Evolutionary conservation across 2,329 filamentous ascomycete species (phyloP).

Genomic region (Fusarium sp.): DNA sequence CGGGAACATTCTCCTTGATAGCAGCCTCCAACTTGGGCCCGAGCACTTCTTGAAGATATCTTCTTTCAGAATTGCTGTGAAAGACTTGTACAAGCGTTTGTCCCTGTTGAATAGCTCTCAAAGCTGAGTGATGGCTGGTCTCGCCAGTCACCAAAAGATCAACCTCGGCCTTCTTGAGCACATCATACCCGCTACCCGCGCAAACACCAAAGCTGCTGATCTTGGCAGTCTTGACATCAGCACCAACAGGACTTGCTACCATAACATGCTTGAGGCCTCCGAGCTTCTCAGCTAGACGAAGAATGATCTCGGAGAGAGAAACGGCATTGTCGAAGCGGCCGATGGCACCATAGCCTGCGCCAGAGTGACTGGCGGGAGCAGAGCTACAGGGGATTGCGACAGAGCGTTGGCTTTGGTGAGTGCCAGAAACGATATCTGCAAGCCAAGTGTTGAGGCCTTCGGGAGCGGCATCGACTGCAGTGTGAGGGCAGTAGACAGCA

Average conservation of each 20-base stretch:
- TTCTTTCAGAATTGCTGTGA: constrained; percentile 92
- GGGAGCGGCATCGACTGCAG: constrained; percentile 87
- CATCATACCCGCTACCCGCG: constrained; percentile 84
- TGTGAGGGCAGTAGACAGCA: constrained; percentile 96
- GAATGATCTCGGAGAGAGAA: constrained; percentile 57
- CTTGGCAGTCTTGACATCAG: constrained; percentile 47
- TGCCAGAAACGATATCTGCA: constrained; percentile 80
- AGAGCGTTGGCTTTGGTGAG: constrained; percentile 51
- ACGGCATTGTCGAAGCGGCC: constrained; percentile 55
- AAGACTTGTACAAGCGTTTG: constrained; percentile 86
- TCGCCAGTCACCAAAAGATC: constrained; percentile 93
- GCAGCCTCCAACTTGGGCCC: constrained; percentile 69
- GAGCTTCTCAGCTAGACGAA: constrained; percentile 71
- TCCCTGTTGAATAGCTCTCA: constrained; percentile 86
- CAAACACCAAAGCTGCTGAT: constrained; percentile 84
- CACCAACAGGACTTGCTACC: constrained; percentile 63
- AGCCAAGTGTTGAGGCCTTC: constrained; percentile 95
- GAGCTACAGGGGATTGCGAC: constrained; percentile 58
- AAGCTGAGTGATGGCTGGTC: constrained; percentile 90
- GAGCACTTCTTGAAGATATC: constrained; percentile 80
- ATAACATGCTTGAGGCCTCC: constrained; percentile 70
- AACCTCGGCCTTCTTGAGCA: constrained; percentile 76
- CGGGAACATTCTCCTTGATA: constrained; percentile 61
- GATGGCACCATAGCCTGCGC: constrained; percentile 64
- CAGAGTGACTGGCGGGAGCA: constrained; percentile 56